Conservation (phyloP, 129 eudicot genomes). For the Escallonia herrerae region DNA sequence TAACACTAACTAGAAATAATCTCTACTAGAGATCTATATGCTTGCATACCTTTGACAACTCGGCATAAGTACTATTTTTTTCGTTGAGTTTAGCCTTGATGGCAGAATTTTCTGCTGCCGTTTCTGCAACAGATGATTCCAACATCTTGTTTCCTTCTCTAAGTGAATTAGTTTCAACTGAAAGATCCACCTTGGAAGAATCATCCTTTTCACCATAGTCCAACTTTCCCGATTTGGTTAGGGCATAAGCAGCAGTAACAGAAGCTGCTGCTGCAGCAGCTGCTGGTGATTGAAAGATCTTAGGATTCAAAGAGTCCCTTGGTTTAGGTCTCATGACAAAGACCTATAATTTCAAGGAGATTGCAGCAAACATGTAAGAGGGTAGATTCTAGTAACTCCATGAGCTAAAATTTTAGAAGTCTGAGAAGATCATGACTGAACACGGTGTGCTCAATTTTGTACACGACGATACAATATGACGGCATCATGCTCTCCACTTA, state of each 20-base stretch:
- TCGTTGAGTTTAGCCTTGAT: slow-evolving; percentile 69
- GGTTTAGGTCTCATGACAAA: slow-evolving; percentile 69
- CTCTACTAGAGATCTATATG: too few relatives aligned
- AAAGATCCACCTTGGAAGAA: slow-evolving; percentile 46
- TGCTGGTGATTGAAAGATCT: slow-evolving; percentile 84
- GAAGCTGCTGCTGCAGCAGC: slow-evolving; percentile 99
- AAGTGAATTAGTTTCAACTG: slow-evolving; percentile 29
- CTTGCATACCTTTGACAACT: slow-evolving; percentile 65
- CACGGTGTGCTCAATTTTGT: too few relatives aligned
- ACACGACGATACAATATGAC: too few relatives aligned
- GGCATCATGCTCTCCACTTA: too few relatives aligned
- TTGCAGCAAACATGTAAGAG: too few relatives aligned
- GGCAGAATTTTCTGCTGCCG: slow-evolving; percentile 42
- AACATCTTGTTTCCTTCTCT: slow-evolving; percentile 59
- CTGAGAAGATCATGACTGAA: not conserved
- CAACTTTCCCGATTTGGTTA: slow-evolving; percentile 49
- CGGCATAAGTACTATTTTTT: slow-evolving; percentile 42
- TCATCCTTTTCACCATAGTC: slow-evolving; percentile 29
- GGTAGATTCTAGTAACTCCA: not conserved
- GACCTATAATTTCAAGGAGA: slow-evolving; percentile 2
- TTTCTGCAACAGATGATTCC: slow-evolving; percentile 55
- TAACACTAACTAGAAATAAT: too few relatives aligned
- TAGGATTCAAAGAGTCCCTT: slow-evolving; percentile 46
- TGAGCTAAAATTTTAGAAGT: not conserved
- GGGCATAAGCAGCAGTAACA: slow-evolving; percentile 89